Evolutionary conservation across 805 yeast species (phyloP).

Genomic region (Candida orba): DNA sequence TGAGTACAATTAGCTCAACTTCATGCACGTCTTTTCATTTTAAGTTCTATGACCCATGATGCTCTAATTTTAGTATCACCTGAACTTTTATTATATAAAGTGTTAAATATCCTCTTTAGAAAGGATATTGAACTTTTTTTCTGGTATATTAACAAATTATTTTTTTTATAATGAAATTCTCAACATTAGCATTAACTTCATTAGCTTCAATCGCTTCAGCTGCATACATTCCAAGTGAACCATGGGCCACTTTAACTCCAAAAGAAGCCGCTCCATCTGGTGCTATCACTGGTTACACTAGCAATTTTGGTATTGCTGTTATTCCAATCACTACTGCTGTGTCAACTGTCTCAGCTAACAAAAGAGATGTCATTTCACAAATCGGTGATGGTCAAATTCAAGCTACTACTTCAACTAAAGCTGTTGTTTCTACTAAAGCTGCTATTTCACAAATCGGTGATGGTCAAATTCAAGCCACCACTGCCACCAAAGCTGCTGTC

Average conservation of each 20-base stretch:
- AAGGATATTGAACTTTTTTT: constrained; percentile 21
- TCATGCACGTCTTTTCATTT: no score
- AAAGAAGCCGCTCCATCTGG: constrained; percentile 41
- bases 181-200: constrained; percentile 28
- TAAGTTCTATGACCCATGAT: no score
- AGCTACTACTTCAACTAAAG: constrained; percentile 22
- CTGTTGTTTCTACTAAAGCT: constrained; percentile 21
- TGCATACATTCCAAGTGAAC: constrained; percentile 57
- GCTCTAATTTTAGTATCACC: no score
- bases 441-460: constrained; percentile 24
- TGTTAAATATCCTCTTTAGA: constrained; percentile 13
- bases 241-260: constrained; percentile 73
- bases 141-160: not conserved
- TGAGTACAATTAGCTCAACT: no score
- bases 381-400: constrained; percentile 26
- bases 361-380: constrained; percentile 13
- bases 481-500: constrained; percentile 20
- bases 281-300: constrained; percentile 49
- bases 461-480: constrained; percentile 26
- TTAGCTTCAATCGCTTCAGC: constrained; percentile 45
- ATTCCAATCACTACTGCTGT: constrained; percentile 31
- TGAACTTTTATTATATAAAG: not conserved
- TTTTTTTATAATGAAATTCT: constrained; percentile 7
- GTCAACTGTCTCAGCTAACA: constrained; percentile 14
- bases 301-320: constrained; percentile 64